These are phyloP conservation scores for Globisporangium sylvaticum DNA, from an alignment of 352 stramenopile genomes.

Conservation along the genomic window DNA sequence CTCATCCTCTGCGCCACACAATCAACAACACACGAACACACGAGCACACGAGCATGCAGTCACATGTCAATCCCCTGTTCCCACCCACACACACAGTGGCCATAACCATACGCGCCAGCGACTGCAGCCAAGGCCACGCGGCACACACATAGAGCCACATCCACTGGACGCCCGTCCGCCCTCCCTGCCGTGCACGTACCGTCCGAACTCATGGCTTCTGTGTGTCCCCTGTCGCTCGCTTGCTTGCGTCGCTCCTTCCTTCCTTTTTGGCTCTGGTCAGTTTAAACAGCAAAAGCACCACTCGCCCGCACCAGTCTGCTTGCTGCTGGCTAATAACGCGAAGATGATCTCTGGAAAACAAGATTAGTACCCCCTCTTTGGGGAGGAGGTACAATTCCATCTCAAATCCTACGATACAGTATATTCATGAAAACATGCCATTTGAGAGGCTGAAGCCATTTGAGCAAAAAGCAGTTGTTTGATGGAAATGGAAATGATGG, in stretches of 20 bases:
- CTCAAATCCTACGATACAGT: neutral
- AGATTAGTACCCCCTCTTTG: neutral
- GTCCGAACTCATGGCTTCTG: conserved; percentile 50
- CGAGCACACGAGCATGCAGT: neutral
- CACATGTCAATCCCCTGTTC: neutral
- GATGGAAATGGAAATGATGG: neutral
- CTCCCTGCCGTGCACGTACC: conserved; percentile 28
- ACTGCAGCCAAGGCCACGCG: too few species aligned
- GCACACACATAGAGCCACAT: too few species aligned
- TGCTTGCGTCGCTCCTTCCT: neutral
- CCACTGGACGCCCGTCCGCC: too few species aligned
- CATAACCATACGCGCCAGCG: too few species aligned
- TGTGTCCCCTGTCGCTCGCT: conserved; percentile 7
- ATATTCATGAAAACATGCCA: neutral
- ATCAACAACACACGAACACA: neutral
- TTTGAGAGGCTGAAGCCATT: neutral
- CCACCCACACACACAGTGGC: neutral
- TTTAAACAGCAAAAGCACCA: conserved; percentile 1
- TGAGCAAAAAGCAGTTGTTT: neutral
- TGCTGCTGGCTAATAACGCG: neutral
- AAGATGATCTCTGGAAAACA: neutral
- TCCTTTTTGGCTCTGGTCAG: neutral
- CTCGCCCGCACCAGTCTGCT: neutral
- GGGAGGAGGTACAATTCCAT: neutral
- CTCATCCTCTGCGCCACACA: conserved; percentile 47